These are phyloP conservation scores for Yamadazyma buinensis DNA, from an alignment of 1,139 yeast species.

Conservation along the genomic window DNA sequence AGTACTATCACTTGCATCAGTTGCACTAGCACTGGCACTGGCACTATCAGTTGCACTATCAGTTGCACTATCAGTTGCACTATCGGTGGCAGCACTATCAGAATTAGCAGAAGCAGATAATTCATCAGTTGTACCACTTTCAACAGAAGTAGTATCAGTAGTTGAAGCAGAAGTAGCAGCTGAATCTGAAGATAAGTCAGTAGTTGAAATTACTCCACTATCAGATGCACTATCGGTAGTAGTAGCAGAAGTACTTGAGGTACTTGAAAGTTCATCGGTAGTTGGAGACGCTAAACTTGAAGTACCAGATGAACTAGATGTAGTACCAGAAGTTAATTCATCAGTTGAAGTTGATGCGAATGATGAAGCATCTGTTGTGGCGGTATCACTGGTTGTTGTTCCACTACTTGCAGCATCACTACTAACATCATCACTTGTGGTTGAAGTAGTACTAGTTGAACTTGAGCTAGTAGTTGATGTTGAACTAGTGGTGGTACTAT, in stretches of 20 bases:
- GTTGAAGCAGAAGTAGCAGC: background rate
- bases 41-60: background rate
- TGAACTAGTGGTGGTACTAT: too few relatives aligned
- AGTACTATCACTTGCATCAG: background rate
- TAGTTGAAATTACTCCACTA: too few relatives aligned
- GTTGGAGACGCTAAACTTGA: too few relatives aligned
- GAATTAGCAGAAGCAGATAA: background rate
- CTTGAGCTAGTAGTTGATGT: too few relatives aligned
- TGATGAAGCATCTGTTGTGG: conserved; percentile 1
- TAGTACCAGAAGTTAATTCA: background rate
- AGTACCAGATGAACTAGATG: background rate
- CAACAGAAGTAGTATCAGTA: background rate
- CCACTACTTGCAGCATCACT: too few relatives aligned
- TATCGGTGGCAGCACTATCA: background rate
- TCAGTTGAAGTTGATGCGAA: conserved; percentile 2
- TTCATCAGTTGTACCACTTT: background rate
- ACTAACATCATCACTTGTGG: conserved; percentile 1
- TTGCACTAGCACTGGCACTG: conserved; percentile 2
- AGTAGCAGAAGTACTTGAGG: conserved; percentile 13
- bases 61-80: conserved; percentile 1
- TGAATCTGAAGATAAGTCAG: too few relatives aligned
- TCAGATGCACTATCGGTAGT: background rate
- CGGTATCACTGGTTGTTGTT: background rate
- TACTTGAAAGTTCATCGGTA: background rate
- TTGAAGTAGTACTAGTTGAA: too few relatives aligned